Conservation (phyloP, 306 rosid species). For the Cucumis melo region DNA sequence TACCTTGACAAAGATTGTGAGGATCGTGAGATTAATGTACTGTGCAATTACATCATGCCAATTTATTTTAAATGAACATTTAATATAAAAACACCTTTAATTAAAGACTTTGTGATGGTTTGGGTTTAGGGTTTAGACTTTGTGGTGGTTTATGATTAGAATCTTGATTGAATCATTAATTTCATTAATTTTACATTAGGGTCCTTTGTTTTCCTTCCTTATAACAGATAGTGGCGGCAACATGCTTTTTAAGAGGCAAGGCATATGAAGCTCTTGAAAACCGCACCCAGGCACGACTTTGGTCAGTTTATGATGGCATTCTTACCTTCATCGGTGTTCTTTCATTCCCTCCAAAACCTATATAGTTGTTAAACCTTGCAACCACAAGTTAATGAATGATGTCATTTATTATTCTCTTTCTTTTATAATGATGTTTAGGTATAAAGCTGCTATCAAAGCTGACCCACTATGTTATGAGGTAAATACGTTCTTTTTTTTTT, state of each 20-base stretch:
- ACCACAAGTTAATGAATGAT: neutral
- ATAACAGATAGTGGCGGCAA: conserved; percentile 80
- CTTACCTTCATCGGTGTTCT: neutral
- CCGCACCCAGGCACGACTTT: conserved; percentile 77
- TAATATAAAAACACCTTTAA: neutral
- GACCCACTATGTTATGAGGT: conserved; percentile 99
- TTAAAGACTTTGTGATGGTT: neutral
- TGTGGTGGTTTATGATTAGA: neutral
- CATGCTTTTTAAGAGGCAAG: conserved; percentile 83
- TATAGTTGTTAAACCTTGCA: neutral
- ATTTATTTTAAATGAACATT: neutral
- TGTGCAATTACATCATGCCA: neutral
- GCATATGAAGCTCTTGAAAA: conserved; percentile 89
- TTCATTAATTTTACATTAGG: too few species aligned
- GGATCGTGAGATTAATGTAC: conserved; percentile 87
- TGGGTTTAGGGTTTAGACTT: neutral
- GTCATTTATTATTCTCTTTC: neutral
- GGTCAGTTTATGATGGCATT: conserved; percentile 34
- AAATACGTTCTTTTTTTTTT: neutral
- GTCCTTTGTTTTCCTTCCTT: conserved; percentile 12
- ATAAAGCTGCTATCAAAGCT: conserved; percentile 86
- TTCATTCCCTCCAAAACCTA: neutral
- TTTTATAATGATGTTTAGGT: conserved; percentile 30
- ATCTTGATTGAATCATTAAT: neutral
- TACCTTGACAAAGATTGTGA: conserved; percentile 77